These are phyloP conservation scores for Papilionanthe hybrid DNA, from an alignment of 116 monocot genomes.

Conservation along the genomic window DNA sequence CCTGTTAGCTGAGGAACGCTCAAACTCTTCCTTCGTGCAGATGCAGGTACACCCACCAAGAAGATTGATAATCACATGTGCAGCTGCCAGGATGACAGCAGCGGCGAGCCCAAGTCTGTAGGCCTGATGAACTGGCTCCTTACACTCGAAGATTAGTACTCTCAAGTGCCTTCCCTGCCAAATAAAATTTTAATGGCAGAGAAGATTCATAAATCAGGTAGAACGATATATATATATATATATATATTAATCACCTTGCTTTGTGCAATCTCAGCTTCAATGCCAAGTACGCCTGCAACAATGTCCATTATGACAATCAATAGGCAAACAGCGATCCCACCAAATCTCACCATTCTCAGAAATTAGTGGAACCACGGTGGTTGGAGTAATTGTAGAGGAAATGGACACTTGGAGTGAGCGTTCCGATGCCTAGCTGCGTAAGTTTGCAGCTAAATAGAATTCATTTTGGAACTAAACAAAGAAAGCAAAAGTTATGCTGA, in stretches of 20 bases:
- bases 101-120: slow-evolving; percentile 71
- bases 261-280: slow-evolving; percentile 64
- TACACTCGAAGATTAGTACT: slow-evolving; percentile 74
- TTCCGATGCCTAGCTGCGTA: background rate
- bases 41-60: slow-evolving; percentile 70
- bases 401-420: background rate
- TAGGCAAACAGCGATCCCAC: slow-evolving; percentile 35
- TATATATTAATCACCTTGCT: slow-evolving; percentile 33
- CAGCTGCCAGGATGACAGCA: slow-evolving; percentile 49
- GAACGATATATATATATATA: background rate
- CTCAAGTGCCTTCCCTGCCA: slow-evolving; percentile 60
- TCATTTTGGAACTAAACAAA: background rate
- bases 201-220: background rate
- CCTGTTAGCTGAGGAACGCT: slow-evolving; percentile 35
- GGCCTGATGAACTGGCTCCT: slow-evolving; percentile 62
- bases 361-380: no score
- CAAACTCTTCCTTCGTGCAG: slow-evolving; percentile 37
- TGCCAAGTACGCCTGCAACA: slow-evolving; percentile 53
- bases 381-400: background rate
- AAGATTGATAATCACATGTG: slow-evolving; percentile 54
- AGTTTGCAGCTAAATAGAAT: background rate
- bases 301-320: slow-evolving; percentile 44
- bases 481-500: background rate
- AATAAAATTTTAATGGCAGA: background rate
- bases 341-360: slow-evolving; percentile 33